Percentiles rank a stretch among this genome's conserved stretches.
phyloP scores from a whole-genome alignment of 2,329 filamentous ascomycete genomes.

The Calonectria hongkongensis region DNA sequence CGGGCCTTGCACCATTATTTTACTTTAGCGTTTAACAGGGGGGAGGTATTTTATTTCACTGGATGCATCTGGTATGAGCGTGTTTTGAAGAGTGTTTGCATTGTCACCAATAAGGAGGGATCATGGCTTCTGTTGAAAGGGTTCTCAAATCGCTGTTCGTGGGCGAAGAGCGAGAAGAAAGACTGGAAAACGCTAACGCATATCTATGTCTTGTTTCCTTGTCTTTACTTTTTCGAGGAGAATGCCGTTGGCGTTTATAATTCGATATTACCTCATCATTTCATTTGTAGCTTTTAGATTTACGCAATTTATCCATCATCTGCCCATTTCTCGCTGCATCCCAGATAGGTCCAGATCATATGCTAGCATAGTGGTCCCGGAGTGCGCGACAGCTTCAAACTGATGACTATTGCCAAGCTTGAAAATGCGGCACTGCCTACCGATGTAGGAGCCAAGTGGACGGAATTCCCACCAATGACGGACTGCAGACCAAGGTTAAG shows the following conservation, averaged over 20 bases:
- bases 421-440: not conserved
- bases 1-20: too few species aligned
- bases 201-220: not conserved
- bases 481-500: not conserved
- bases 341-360: not conserved
- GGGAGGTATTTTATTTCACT: not conserved
- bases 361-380: too few species aligned
- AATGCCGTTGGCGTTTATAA: not conserved
- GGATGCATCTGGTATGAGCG: not conserved
- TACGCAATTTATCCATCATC: not conserved
- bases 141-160: too few species aligned
- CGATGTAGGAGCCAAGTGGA: not conserved
- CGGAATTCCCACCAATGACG: constrained; percentile 1
- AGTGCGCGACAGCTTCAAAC: not conserved
- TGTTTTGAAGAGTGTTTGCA: not conserved
- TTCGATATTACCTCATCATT: not conserved
- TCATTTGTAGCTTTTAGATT: not conserved
- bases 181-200: not conserved
- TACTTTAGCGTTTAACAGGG: not conserved
- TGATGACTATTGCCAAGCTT: not conserved
- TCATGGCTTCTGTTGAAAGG: not conserved
- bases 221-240: not conserved
- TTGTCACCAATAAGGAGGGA: not conserved
- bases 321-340: not conserved
- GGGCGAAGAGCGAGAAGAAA: not conserved